Evolutionary conservation across 2,329 filamentous ascomycete genomes (phyloP), one percentile per base, ranked within the genome.

Genomic region (Phyllosticta citrichinensis): DNA sequence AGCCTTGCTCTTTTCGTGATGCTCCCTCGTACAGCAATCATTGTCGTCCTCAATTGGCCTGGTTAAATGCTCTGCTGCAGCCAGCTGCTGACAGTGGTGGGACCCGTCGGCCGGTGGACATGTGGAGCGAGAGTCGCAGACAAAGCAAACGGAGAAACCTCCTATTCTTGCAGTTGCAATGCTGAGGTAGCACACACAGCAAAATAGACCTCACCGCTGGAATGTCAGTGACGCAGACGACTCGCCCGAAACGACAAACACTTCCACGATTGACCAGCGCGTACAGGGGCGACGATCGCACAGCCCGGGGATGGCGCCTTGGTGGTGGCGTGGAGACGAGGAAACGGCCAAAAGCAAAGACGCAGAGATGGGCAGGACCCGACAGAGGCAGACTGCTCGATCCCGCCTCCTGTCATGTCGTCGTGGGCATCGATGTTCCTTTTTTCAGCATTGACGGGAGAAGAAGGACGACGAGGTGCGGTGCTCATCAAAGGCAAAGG

Each of bases 211-310:
- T 47, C 50, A 30, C 22, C 33, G 58, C 17, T 60, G 58, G 58
- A 56, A 60, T 60, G 53, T 60, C 53, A 60, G 55, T 60, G 55
- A 55, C 55, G 58, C 58, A 60, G 58, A 27, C 53, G 52, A 14
- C 40, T n/a, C 6, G 58, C 58, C 51, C 58, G 55, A 60, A 60
- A 60, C 58, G 58, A 60, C 53, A 33, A 11, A 35, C 35, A 51
- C 35, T 17, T 40, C 35, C 35, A 14, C 35, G 10, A 3, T 40
- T 40, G 35, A 40, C 10, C 35, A 12, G 35, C 35, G 35, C 35
- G 35, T 40, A 10, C 35, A 40, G 11, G 14, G 40, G 12, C 40
- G 14, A 47, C 40, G 40, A 47, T 47, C 40, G 40, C 40, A n/a
- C 17, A n/a, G 6, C 40, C 35, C 35, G 35, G 35, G 11, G 35